These are phyloP conservation scores for Phoenix roebelenii DNA, from an alignment of 176 grass and related monocot genomes.

Conservation along the genomic window DNA sequence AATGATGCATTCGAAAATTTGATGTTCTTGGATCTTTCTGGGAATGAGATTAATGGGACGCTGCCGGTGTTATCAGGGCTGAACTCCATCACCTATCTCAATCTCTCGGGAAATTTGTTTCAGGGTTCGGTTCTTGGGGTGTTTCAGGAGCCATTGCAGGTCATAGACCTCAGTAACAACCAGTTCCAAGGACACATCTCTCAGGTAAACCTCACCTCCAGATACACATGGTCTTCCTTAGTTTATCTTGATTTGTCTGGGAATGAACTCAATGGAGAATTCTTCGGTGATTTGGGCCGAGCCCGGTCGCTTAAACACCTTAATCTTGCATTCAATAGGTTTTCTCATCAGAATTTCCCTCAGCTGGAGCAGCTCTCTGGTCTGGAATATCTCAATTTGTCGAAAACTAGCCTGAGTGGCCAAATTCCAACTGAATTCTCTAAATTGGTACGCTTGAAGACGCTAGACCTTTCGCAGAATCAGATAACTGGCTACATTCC, in stretches of 20 bases:
- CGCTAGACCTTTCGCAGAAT: conserved; percentile 75
- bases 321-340: conserved; percentile 77
- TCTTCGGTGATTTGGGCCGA: conserved; percentile 22
- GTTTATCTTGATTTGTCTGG: conserved; percentile 69
- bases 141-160: conserved; percentile 44
- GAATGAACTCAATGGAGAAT: conserved; percentile 54
- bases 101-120: conserved; percentile 65
- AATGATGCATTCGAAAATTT: conserved; percentile 12
- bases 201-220: conserved; percentile 37
- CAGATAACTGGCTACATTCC: conserved; percentile 57
- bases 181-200: conserved; percentile 41
- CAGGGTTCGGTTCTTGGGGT: conserved; percentile 20
- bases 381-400: conserved; percentile 84
- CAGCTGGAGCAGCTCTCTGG: conserved; percentile 30
- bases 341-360: conserved; percentile 36
- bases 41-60: conserved; percentile 25
- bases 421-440: conserved; percentile 40
- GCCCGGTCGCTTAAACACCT: conserved; percentile 50
- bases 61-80: conserved; percentile 55
- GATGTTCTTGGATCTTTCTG: conserved; percentile 20
- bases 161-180: conserved; percentile 85
- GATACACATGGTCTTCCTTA: conserved; percentile 42
- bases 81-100: conserved; percentile 47
- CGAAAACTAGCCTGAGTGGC: conserved; percentile 56
- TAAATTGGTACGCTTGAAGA: conserved; percentile 47